These are phyloP conservation scores for Hypoxylon sp. DNA, from an alignment of 2,329 filamentous ascomycete species.

Conservation along the genomic window DNA sequence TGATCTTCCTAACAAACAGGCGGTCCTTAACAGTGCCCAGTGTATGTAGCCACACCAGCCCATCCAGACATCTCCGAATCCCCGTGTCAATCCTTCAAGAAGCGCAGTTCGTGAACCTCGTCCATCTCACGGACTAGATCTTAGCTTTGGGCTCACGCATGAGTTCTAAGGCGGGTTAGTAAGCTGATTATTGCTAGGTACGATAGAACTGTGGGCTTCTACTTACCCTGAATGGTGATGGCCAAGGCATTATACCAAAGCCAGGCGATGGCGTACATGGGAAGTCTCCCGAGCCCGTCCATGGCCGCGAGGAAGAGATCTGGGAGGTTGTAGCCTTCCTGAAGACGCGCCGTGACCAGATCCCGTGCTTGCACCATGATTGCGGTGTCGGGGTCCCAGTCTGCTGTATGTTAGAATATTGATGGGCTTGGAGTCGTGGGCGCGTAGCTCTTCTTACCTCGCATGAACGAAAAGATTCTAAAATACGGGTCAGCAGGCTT, in stretches of 20 bases:
- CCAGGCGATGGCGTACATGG: not conserved
- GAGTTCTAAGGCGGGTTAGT: not conserved
- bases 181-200: not conserved
- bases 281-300: not conserved
- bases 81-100: not conserved
- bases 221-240: not conserved
- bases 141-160: not conserved
- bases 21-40: not conserved
- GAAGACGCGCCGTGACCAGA: not conserved
- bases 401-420: not conserved
- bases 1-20: not conserved
- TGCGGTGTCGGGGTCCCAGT: not conserved
- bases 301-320: not conserved
- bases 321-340: not conserved
- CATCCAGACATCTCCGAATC: not conserved
- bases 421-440: too few relatives aligned
- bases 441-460: conserved; percentile 1
- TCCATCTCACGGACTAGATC: not conserved
- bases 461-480: not conserved
- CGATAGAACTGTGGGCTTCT: not conserved
- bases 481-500: not conserved
- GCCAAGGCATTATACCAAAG: not conserved
- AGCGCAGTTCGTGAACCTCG: not conserved
- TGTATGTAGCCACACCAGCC: not conserved
- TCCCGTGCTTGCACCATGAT: not conserved